A percentile compares a stretch with the other conserved stretches of the same genome.
phyloP scores from a whole-genome alignment of 2,329 filamentous ascomycete genomes.

The Immersiporthe knoxdaviesiana region DNA sequence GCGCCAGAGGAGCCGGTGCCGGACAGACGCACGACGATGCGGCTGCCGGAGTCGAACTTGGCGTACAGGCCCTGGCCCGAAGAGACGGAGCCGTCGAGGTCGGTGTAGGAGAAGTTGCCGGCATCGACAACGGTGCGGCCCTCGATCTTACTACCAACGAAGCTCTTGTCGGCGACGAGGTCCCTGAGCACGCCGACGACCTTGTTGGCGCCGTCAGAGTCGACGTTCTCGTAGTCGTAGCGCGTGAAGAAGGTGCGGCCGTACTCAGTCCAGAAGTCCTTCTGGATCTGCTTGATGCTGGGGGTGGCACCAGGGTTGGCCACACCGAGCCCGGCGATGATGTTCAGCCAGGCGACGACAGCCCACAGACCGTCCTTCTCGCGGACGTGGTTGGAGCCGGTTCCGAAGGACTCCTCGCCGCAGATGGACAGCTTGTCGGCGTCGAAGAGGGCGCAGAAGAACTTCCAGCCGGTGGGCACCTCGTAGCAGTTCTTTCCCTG shows the following conservation, averaged over 20 bases:
- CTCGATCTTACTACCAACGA: constrained; percentile 80
- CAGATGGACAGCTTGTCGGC: constrained; percentile 97
- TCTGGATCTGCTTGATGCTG: constrained; percentile 94
- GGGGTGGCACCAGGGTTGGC: constrained; percentile 78
- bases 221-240: constrained; percentile 97
- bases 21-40: constrained; percentile 92
- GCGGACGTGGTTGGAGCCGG: constrained; percentile 96
- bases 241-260: constrained; percentile 98
- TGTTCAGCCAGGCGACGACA: constrained; percentile 96
- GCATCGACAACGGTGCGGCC: constrained; percentile 85
- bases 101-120: constrained; percentile 97
- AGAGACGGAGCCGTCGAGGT: constrained; percentile 94
- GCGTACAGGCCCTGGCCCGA: constrained; percentile 96
- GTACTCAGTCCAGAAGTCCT: constrained; percentile 95
- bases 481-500: constrained; percentile 92
- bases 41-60: constrained; percentile 91
- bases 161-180: constrained; percentile 72
- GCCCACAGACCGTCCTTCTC: constrained; percentile 99
- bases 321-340: constrained; percentile 91
- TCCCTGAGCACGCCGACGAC: constrained; percentile 80
- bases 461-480: constrained; percentile 98
- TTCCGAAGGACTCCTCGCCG: constrained; percentile 97
- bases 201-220: constrained; percentile 88
- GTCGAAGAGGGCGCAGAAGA: constrained; percentile 96
- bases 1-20: constrained; percentile 94